A percentile compares a stretch with the other conserved stretches of the same genome.
These are phyloP conservation scores for Sporothrix pseudoabietina DNA, from an alignment of 2,329 filamentous ascomycete species.

Conservation along the genomic window DNA sequence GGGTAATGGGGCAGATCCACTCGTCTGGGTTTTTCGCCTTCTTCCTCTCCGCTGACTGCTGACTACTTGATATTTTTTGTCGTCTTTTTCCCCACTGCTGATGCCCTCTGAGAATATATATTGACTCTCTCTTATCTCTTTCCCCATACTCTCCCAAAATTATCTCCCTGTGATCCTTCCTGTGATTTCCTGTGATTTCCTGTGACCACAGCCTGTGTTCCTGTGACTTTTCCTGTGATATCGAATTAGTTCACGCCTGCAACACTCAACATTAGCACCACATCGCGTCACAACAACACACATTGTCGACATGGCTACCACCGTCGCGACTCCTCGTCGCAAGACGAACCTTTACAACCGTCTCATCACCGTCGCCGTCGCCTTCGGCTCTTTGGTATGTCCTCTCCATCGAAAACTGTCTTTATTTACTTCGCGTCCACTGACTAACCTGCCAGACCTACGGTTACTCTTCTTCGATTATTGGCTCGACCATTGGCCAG, in stretches of 20 bases:
- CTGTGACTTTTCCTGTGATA: constrained; percentile 18
- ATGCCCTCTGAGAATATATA: neutral
- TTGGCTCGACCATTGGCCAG: constrained; percentile 55
- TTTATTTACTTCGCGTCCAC: neutral
- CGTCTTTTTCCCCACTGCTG: neutral
- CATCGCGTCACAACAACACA: neutral
- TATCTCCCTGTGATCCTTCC: constrained; percentile 25
- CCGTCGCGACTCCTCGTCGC: neutral
- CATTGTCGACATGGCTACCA: constrained; percentile 7
- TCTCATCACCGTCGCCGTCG: constrained; percentile 43
- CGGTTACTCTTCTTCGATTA: constrained; percentile 54
- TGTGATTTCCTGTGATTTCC: constrained; percentile 23
- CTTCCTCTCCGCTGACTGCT: neutral
- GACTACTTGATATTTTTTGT: neutral
- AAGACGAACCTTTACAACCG: constrained; percentile 40
- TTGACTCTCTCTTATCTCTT: constrained; percentile 9
- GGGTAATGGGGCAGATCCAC: constrained; percentile 15
- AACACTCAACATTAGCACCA: neutral
- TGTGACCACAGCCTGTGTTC: constrained; percentile 13
- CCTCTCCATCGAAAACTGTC: neutral
- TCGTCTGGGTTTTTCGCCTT: neutral
- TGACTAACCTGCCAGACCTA: constrained; percentile 47
- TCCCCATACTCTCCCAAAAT: neutral
- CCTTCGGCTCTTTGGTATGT: constrained; percentile 42
- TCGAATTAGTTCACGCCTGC: neutral